Evolutionary conservation across 2,329 filamentous ascomycete species (phyloP), one percentile per base, ranked within the genome.

Genomic region (Fusarium denticulatum): DNA sequence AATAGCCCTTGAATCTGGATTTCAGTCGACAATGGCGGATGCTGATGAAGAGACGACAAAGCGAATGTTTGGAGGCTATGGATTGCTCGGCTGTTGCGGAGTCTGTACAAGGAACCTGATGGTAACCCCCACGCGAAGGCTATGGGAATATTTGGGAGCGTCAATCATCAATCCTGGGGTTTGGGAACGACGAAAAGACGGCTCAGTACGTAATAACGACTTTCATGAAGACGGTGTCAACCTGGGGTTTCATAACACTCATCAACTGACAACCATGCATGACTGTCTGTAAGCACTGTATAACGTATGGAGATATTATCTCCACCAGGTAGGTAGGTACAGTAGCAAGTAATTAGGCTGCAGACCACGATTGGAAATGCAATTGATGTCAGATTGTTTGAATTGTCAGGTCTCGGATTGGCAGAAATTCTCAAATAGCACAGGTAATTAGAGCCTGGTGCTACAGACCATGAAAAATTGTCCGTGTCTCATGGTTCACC

Each of bases 11-110:
- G 20, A 15, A 32, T 55, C 46, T 50, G 11, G 15, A 13, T 20
- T 67, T 49, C 36, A 22, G 28, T 70, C 61, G 58, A 67, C 18
- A 67, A 67, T 13, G 40, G 58, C 61, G 70, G 52, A 18, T 49
- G 16, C 24, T 36, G n/a, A 24, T 12, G 50, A 60, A 52, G 30
- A 45, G 10, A n/a, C 18, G 20, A 11, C 20, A 16, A 28, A 39
- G 22, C 50, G 24, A 37, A 39, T 43, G 40, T n/a, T 65, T 57
- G 28, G 14, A 37, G 13, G 39, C 11, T 28, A 30, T 32, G 12
- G 11, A 53, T 34, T 32, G 39, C 20, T 40, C 47, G 42, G 18
- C 16, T 39, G 24, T 26, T 46, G 34, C 18, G 18, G 18, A 34
- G 34, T 28, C 26, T 28, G 26, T 30, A 13, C 28, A 36, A 40